phyloP scores from a whole-genome alignment of 164 flowering plant genomes.

The Tetrastigma voinierianum region DNA sequence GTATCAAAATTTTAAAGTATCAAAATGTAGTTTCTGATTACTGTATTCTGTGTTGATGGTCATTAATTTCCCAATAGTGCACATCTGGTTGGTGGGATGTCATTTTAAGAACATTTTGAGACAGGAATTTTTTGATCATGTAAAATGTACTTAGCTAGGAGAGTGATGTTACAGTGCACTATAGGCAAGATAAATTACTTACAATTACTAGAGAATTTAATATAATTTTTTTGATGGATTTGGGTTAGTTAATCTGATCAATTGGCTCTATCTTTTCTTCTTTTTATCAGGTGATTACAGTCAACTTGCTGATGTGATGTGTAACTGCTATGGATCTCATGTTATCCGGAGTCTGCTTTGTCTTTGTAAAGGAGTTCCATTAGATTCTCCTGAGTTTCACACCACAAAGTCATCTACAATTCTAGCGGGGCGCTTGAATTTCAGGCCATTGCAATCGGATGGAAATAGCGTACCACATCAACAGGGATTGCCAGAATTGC shows the following conservation, averaged over 20 bases:
- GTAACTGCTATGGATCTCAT: slow-evolving; percentile 85
- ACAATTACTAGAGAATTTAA: not conserved
- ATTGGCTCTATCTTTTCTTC: slow-evolving; percentile 4
- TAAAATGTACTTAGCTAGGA: not conserved
- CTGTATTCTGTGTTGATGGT: not conserved
- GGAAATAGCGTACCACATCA: slow-evolving; percentile 26
- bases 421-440: slow-evolving; percentile 65
- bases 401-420: slow-evolving; percentile 49
- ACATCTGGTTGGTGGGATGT: not conserved
- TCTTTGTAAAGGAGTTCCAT: slow-evolving; percentile 73
- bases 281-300: slow-evolving; percentile 64
- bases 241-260: not conserved
- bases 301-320: slow-evolving; percentile 65
- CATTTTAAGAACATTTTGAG: not conserved
- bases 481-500: slow-evolving; percentile 58
- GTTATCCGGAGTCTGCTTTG: slow-evolving; percentile 91
- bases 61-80: not conserved
- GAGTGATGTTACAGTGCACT: not conserved
- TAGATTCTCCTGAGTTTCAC: slow-evolving; percentile 60
- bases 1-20: slow-evolving; percentile 24
- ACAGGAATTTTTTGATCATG: not conserved
- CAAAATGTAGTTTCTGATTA: not conserved
- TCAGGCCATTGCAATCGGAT: slow-evolving; percentile 29
- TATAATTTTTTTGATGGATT: not conserved
- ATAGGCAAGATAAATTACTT: not conserved